Conservation (phyloP, 257 asterid species). For the Prunella vulgaris region DNA sequence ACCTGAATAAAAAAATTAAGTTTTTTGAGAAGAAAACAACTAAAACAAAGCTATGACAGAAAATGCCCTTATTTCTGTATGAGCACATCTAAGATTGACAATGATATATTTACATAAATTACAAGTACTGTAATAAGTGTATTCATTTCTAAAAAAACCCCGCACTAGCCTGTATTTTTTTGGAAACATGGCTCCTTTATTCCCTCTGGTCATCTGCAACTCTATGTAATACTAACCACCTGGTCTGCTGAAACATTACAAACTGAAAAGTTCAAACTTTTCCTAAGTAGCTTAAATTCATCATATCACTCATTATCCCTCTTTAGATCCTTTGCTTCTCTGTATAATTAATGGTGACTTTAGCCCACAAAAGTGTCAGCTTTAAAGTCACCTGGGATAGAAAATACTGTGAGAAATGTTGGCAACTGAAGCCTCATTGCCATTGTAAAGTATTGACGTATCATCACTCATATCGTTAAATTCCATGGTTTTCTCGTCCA, state of each 20-base stretch:
- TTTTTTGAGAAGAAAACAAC: background rate
- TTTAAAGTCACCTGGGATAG: constrained; percentile 50
- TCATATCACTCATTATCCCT: background rate
- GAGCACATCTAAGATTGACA: background rate
- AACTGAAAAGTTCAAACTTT: background rate
- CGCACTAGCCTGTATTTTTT: background rate
- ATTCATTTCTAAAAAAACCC: background rate
- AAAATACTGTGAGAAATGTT: constrained; percentile 55
- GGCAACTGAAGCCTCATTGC: constrained; percentile 43
- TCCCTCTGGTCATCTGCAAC: background rate
- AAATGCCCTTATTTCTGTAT: background rate
- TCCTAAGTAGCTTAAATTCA: background rate
- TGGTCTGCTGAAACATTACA: background rate
- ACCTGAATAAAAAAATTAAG: background rate
- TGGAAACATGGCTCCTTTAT: background rate
- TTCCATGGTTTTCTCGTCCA: constrained; percentile 61
- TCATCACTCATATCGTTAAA: constrained; percentile 29
- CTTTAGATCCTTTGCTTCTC: constrained; percentile 5
- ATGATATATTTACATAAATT: background rate
- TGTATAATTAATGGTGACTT: background rate
- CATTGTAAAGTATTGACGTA: constrained; percentile 12
- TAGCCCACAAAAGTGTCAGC: background rate
- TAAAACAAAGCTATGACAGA: background rate
- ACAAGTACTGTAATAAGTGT: background rate
- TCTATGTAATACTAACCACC: background rate